Conservation (phyloP, 2,329 filamentous ascomycete genomes). For the Ploettnerulaceae sp. region DNA sequence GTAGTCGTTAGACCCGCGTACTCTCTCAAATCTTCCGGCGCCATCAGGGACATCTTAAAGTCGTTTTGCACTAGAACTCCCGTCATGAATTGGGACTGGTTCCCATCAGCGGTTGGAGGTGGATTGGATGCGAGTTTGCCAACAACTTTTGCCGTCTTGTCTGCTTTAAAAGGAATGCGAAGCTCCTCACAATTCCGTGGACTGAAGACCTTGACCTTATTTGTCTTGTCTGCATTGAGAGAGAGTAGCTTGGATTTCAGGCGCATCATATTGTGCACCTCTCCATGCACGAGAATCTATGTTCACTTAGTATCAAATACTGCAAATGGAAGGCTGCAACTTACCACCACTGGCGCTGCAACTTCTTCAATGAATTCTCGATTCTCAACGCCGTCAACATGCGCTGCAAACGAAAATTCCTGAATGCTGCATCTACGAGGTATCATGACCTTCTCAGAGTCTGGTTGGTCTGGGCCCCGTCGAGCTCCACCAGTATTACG, state of each 20-base stretch:
- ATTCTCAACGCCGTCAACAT: slow-evolving; percentile 95
- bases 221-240: slow-evolving; percentile 74
- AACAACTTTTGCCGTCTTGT: slow-evolving; percentile 94
- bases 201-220: slow-evolving; percentile 85
- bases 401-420: slow-evolving; percentile 92
- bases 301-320: slow-evolving; percentile 15
- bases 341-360: slow-evolving; percentile 82
- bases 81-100: slow-evolving; percentile 60
- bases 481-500: slow-evolving; percentile 59
- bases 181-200: slow-evolving; percentile 94
- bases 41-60: slow-evolving; percentile 96
- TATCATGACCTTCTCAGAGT: slow-evolving; percentile 86
- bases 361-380: slow-evolving; percentile 96
- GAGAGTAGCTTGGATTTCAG: slow-evolving; percentile 91
- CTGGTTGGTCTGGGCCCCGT: slow-evolving; percentile 52
- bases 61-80: slow-evolving; percentile 96
- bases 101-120: slow-evolving; percentile 45
- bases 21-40: slow-evolving; percentile 89
- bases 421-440: slow-evolving; percentile 88
- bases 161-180: slow-evolving; percentile 88
- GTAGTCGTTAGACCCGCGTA: slow-evolving; percentile 97
- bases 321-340: too few relatives aligned
- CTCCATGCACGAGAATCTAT: slow-evolving; percentile 91
- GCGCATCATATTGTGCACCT: slow-evolving; percentile 97
- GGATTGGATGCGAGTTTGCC: slow-evolving; percentile 82